Base-by-base conservation (phyloP, 2,329 filamentous ascomycete species). In the Cytospora piceae region DNA sequence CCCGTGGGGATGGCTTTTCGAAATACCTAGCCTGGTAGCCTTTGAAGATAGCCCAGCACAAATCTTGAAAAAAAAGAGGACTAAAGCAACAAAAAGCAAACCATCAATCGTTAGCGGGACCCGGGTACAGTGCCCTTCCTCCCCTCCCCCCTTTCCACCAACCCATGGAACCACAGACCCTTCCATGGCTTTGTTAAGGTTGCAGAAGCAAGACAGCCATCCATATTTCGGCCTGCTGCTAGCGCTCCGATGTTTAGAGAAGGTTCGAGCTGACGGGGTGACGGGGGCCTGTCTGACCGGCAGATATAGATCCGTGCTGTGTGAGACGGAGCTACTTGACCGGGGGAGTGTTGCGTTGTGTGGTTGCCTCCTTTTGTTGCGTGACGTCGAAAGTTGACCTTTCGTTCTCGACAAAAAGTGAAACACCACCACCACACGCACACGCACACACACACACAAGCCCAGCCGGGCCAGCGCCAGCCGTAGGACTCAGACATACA, bases 281-380 rank as follows among this genome's bases (percentile, higher is more conserved):
- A 6, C 17, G 3, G 20, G 20, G 42, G 11, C 11, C 29, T 55
- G 34, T 54, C 17, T 32, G 12, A 49, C 39, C 42, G 59, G 34
- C 52, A 29, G 37, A 37, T 46, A 55, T 32, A 27, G 32, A 56
- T 34, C 60, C 55, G 52, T 55, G 52, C 55, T 34, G 60, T 49
- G 60, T 56, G 27, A 17, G n/a, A 55, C 60, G 46, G 20, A 39
- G 52, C 17, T 34, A n/a, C 17, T n/a, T 24, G 37, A 17, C 59
- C 27, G 60, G 37, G 55, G 22, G 31, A 46, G n/a, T 12, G 17
- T 49, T 56, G 32, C 22, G 29, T n/a, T 56, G 37, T 32, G 52
- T 53, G 8, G 32, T 8, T 55, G 27, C 46, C 46, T 51, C 27
- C 27, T 24, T 55, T 46, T 27, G 55, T 24, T 49, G 27, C 37